Evolutionary conservation across 225 moss, liverwort and hornwort genomes (phyloP).

Genomic region (Ulota crispa): DNA sequence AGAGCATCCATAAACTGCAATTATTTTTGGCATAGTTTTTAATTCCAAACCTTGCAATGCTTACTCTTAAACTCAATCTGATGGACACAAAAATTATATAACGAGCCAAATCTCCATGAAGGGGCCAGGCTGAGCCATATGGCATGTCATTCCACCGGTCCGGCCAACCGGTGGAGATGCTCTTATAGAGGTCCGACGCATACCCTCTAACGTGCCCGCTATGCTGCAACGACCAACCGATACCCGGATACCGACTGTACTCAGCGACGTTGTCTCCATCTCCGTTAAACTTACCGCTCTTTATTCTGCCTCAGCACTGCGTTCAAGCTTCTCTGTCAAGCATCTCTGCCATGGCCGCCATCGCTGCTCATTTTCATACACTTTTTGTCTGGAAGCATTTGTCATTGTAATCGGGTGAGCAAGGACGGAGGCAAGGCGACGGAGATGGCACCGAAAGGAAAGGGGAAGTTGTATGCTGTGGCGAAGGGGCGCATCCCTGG

Average conservation of each 20-base stretch:
- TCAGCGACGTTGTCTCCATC: neutral
- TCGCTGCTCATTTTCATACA: neutral
- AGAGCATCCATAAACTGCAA: too few relatives aligned
- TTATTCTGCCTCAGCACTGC: too few relatives aligned
- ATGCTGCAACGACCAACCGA: neutral
- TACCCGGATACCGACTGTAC: neutral
- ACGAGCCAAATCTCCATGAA: too few relatives aligned
- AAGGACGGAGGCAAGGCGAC: neutral
- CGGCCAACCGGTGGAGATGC: too few relatives aligned
- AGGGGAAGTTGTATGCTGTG: constrained; percentile 53
- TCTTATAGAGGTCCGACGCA: neutral
- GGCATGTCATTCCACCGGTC: too few relatives aligned
- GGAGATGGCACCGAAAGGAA: constrained; percentile 39
- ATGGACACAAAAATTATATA: too few relatives aligned
- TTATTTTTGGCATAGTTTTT: too few relatives aligned
- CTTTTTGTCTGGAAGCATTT: neutral
- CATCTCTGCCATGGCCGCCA: neutral
- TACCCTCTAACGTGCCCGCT: neutral
- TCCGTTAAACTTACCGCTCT: neutral
- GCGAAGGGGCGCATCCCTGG: constrained; percentile 39
- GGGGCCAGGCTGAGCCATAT: too few relatives aligned
- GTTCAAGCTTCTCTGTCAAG: too few relatives aligned
- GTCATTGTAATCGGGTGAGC: neutral
- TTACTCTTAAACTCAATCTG: too few relatives aligned
- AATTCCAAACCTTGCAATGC: too few relatives aligned